phyloP scores from a whole-genome alignment of 1,284 basidiomycete genomes.

The Quambalaria eucalypti region DNA sequence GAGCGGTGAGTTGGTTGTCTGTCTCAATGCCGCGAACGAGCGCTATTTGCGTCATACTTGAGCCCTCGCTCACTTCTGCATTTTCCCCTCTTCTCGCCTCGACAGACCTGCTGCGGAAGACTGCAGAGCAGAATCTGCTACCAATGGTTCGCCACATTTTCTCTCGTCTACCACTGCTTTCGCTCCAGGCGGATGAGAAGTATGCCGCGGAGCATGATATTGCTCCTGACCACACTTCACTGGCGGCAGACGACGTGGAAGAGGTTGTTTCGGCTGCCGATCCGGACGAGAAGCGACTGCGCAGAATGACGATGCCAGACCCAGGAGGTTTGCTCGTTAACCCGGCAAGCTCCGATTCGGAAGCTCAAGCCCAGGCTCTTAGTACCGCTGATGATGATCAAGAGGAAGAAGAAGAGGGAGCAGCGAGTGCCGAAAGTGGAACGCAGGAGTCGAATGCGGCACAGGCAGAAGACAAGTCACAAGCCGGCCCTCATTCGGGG shows the following conservation, averaged over 20 bases:
- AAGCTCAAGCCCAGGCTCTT: constrained; percentile 12
- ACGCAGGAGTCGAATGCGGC: constrained; percentile 6
- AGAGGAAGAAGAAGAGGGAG: not conserved
- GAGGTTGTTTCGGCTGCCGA: constrained; percentile 16
- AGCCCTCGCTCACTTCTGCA: not conserved
- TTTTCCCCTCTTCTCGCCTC: too few relatives aligned
- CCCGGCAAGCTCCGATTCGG: not conserved
- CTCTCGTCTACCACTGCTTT: constrained; percentile 59
- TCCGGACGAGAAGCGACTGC: constrained; percentile 21
- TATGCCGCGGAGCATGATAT: constrained; percentile 23
- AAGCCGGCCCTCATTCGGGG: too few relatives aligned
- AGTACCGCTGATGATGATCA: not conserved
- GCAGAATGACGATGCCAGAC: constrained; percentile 47
- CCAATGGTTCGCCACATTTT: constrained; percentile 75
- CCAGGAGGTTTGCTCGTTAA: constrained; percentile 21
- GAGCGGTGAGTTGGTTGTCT: constrained; percentile 59
- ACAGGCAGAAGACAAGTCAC: not conserved
- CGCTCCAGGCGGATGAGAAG: constrained; percentile 32
- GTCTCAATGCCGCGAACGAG: not conserved
- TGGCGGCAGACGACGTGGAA: constrained; percentile 24
- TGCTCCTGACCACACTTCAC: constrained; percentile 32
- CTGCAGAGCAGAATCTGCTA: constrained; percentile 91
- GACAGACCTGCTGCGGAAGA: constrained; percentile 76
- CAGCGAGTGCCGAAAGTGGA: too few relatives aligned
- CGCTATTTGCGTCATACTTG: not conserved